Evolutionary conservation across 2,329 filamentous ascomycete genomes (phyloP).

Genomic region (Neofusicoccum parvum): DNA sequence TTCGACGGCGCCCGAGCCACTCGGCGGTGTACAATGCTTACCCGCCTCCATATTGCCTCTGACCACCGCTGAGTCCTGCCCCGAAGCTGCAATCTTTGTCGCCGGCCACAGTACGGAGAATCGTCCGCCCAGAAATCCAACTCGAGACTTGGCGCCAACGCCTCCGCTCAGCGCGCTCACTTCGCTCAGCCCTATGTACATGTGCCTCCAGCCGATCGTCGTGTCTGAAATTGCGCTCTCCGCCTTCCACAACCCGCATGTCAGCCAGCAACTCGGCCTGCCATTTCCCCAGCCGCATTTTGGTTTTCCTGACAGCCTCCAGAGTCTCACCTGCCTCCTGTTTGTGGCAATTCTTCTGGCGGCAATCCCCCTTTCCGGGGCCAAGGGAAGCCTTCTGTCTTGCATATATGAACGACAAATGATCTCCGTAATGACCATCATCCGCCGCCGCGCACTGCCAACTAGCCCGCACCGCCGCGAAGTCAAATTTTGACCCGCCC

Average conservation of each 20-base stretch:
- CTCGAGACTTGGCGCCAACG: neutral
- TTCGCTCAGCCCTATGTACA: neutral
- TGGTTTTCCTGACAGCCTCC: neutral
- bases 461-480: neutral
- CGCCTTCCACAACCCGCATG: neutral
- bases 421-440: constrained; percentile 12
- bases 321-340: neutral
- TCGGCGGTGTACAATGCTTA: neutral
- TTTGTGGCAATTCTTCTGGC: neutral
- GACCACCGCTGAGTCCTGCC: neutral
- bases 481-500: neutral
- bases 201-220: neutral
- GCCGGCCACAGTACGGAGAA: neutral
- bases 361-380: neutral
- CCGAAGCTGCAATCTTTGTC: neutral
- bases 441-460: neutral
- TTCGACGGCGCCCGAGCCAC: constrained; percentile 1
- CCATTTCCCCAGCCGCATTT: neutral
- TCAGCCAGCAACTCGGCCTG: neutral
- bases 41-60: neutral
- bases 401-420: constrained; percentile 14
- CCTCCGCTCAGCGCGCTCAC: neutral
- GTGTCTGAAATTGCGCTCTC: neutral
- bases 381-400: constrained; percentile 6
- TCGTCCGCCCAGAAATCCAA: neutral